Conservation (phyloP, 768 basidiomycete species). For the Pleurotus pulmonarius region DNA sequence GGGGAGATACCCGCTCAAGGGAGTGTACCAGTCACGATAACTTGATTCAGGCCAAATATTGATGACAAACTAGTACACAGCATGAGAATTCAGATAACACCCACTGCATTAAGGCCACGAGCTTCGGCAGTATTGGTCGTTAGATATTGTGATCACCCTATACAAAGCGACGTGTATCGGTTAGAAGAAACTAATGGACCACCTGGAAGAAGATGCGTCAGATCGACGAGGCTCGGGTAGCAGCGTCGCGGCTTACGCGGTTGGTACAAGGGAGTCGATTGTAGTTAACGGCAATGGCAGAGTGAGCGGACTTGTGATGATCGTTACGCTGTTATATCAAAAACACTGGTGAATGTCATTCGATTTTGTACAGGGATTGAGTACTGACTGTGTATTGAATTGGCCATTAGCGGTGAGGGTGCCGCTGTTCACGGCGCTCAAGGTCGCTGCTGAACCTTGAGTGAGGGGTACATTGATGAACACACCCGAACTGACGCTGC, state of each 20-base stretch:
- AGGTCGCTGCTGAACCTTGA: background rate
- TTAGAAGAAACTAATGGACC: too few species aligned
- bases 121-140: too few species aligned
- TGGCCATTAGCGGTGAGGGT: background rate
- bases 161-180: too few species aligned
- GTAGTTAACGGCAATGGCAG: background rate
- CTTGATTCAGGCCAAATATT: too few species aligned
- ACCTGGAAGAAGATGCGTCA: too few species aligned
- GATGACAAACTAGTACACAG: too few species aligned
- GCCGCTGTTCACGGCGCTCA: background rate
- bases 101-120: too few species aligned
- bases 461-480: background rate
- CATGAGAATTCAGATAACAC: too few species aligned
- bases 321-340: background rate
- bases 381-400: background rate
- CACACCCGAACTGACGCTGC: background rate
- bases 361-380: background rate
- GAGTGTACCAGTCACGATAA: background rate
- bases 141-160: too few species aligned
- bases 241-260: background rate
- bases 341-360: background rate
- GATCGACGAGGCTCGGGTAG: too few species aligned
- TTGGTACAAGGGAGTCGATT: background rate
- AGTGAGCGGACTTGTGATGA: background rate
- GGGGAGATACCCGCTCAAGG: constrained; percentile 19